Evolutionary conservation across 805 yeast species (phyloP), one percentile per base, ranked within the genome.

Genomic region (Diddensiella caesifluorescens): DNA sequence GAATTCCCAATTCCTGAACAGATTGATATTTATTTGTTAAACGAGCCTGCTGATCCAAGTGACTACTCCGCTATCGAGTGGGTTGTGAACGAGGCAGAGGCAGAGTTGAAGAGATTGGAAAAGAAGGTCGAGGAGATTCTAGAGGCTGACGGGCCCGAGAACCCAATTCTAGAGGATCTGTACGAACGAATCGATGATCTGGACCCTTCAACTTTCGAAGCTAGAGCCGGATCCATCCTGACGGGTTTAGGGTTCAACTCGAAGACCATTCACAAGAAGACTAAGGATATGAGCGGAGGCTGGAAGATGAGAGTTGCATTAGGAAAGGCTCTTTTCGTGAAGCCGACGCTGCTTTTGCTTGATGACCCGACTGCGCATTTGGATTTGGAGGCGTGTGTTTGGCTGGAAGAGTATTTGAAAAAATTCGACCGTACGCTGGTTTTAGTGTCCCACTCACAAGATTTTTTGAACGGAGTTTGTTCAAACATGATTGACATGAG

Each of bases 301-400:
- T 92, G 98, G 98, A 88, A 88, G 74, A 92, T 92, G 98, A 87
- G 98, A 72, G 98, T 92, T 49, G 97, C 98, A 34, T 74, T 92
- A 49, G 95, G 96, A 47, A 92, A 92, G 70, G 98, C 98, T 22
- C 75, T 92, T 56, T 92, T 92, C 73, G 97, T 92, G 54, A 90
- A 92, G 74, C 98, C 98, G 62, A 89, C 97, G 39, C 70, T 92
- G 56, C 73, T 92, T 61, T 71, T 92, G 57, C 79, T 92, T 65
- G 98, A 92, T 73, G 98, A 92, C 68, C 98, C 98, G 59, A 92
- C 98, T 53, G 98, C 98, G 41, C 98, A 92, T 70, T 85, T 92
- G 77, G 98, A 92, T 73, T 76, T 92, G 64, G 97, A 89, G 69
- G 98, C 98, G 46, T 90, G 97, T 81, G 98, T 92, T 62, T 92